phyloP scores from a whole-genome alignment of 164 flowering plant genomes.

The Paratinospora sagittata region DNA sequence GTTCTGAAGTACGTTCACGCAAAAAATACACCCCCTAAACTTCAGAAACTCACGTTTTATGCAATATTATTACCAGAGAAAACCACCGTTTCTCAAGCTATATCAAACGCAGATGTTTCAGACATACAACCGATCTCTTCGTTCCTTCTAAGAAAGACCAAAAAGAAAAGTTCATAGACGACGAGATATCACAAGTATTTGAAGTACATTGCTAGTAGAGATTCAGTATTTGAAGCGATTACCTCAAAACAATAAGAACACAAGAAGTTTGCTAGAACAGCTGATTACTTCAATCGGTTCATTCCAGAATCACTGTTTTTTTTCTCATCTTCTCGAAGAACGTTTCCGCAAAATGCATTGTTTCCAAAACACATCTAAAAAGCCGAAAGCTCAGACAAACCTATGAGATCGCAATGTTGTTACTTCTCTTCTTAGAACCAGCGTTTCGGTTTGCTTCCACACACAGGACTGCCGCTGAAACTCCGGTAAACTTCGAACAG shows the following conservation, averaged over 20 bases:
- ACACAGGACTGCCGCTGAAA: too few species aligned
- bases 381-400: neutral
- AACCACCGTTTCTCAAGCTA: neutral
- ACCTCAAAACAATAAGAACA: too few species aligned
- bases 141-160: neutral
- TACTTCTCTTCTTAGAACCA: too few species aligned
- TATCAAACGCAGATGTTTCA: neutral
- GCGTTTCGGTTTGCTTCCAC: too few species aligned
- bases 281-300: too few species aligned
- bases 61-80: neutral
- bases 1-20: neutral
- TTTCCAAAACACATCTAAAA: neutral
- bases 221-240: too few species aligned
- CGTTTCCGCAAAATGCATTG: neutral
- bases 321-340: neutral
- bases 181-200: neutral
- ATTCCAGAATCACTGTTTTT: neutral
- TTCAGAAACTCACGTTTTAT: constrained; percentile 2
- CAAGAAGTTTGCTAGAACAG: too few species aligned
- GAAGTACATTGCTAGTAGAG: neutral
- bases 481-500: too few species aligned
- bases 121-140: neutral
- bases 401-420: neutral
- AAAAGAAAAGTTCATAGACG: neutral
- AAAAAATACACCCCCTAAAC: neutral